phyloP scores from a whole-genome alignment of 495 filamentous ascomycete genomes.

The Massariosphaeria phaeospora region DNA sequence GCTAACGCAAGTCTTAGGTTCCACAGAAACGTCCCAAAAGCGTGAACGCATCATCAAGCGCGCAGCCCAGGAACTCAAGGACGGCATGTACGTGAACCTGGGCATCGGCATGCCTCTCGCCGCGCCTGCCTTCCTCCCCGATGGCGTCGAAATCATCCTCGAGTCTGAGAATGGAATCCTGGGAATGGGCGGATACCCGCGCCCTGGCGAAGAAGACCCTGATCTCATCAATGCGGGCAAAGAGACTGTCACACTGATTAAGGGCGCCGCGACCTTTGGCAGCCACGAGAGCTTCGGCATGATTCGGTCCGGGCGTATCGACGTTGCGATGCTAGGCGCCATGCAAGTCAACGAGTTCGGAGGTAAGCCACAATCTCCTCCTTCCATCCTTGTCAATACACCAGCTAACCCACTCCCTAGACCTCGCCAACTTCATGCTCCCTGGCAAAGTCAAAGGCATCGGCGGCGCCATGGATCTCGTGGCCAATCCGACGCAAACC shows the following conservation, averaged over 20 bases:
- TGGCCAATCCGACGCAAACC: slow-evolving; percentile 75
- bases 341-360: slow-evolving; percentile 77
- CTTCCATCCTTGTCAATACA: neutral
- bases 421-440: slow-evolving; percentile 91
- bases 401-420: slow-evolving; percentile 45
- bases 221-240: slow-evolving; percentile 97
- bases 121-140: slow-evolving; percentile 77
- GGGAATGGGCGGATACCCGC: slow-evolving; percentile 80
- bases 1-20: slow-evolving; percentile 10
- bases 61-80: slow-evolving; percentile 92
- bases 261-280: slow-evolving; percentile 76
- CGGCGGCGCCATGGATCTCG: slow-evolving; percentile 90
- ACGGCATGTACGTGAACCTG: slow-evolving; percentile 93
- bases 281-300: slow-evolving; percentile 91
- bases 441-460: slow-evolving; percentile 91
- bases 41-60: slow-evolving; percentile 80
- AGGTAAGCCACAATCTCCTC: slow-evolving; percentile 2
- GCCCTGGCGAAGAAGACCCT: slow-evolving; percentile 73
- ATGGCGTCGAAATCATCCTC: slow-evolving; percentile 73
- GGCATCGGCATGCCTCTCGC: slow-evolving; percentile 96
- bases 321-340: slow-evolving; percentile 84
- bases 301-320: slow-evolving; percentile 81
- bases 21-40: slow-evolving; percentile 25
- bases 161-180: slow-evolving; percentile 93
- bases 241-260: slow-evolving; percentile 82